Evolutionary conservation across 768 basidiomycete species (phyloP).

Genomic region (Macrocybe gigantea): DNA sequence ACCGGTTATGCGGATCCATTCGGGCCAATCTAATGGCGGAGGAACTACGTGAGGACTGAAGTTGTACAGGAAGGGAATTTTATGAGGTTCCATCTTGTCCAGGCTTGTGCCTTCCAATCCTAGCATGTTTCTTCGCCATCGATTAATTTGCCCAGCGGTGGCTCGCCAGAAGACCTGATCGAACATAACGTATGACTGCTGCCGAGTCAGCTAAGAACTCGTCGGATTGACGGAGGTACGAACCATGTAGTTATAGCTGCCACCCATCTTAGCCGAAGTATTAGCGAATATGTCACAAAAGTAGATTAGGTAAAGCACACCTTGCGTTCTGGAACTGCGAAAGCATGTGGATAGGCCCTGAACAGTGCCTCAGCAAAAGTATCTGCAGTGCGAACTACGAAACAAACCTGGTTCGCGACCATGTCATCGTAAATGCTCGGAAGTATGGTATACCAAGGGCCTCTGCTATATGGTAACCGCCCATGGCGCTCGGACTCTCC

Average conservation of each 20-base stretch:
- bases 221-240: constrained; percentile 9
- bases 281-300: not conserved
- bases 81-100: constrained; percentile 96
- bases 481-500: constrained; percentile 97
- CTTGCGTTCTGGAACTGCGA: constrained; percentile 95
- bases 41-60: constrained; percentile 90
- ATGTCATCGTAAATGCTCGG: constrained; percentile 96
- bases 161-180: constrained; percentile 98
- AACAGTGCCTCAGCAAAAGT: not conserved
- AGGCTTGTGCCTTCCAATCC: constrained; percentile 76
- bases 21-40: constrained; percentile 95
- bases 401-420: constrained; percentile 80
- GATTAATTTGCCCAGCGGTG: constrained; percentile 89
- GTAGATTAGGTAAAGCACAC: constrained; percentile 23
- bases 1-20: constrained; percentile 96
- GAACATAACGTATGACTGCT: constrained; percentile 90
- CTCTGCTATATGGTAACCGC: constrained; percentile 94
- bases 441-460: constrained; percentile 92
- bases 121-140: constrained; percentile 80
- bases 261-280: constrained; percentile 72
- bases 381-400: constrained; percentile 1
- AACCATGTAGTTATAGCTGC: constrained; percentile 98
- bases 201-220: constrained; percentile 3
- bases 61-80: constrained; percentile 97
- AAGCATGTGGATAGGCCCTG: constrained; percentile 95